Evolutionary conservation across 2,329 filamentous ascomycete genomes (phyloP), one percentile per base, ranked within the genome.

Genomic region (Claviceps lovelessii): DNA sequence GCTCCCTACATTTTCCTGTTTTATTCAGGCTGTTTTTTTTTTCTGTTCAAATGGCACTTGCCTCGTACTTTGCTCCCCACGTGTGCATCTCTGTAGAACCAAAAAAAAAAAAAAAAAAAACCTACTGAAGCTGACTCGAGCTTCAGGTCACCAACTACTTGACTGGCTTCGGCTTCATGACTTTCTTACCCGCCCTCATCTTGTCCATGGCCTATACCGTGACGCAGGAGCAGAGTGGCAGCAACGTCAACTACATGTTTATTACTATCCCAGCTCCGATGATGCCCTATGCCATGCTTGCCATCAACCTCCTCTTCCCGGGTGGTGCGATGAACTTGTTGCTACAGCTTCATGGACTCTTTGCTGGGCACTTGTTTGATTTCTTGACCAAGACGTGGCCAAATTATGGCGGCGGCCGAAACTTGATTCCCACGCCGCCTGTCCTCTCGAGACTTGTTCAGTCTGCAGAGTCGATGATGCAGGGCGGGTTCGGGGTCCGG

Each of bases 331-430:
- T 68, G 3, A 71, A 70, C 19, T 77, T 86, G 11, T 65, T 86
- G 55, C 63, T 83, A 4, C 83, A 94, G 64, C 68, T 81, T 5
- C 87, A 81, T 39, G 93, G 93, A n/a, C 76, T 98, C 11, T 60
- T 95, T 47, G 88, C 90, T 13, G 90, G 90, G 5, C 93, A 98
- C 67, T 64, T 93, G 23, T 95, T 89, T 70, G 88, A 97, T 67
- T 98, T 97, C 65, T 69, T 96, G 51, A 89, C 87, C 2, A 80
- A 88, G 51, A 77, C 96, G 46, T 97, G 90, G 76, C 93, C 93
- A 5, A 82, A 87, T 54, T 93, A 93, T 65, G 91, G 90, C 37
- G 87, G 88, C 55, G 93, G 93, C 0, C 76, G 74, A 52, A 95
- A 90, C 64, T 76, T 85, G 51, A 75, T 96, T 41, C 74, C 77